Evolutionary conservation across 345 rosid genomes (phyloP), one percentile per base, ranked within the genome.

Genomic region (Sisymbrium altissimum): DNA sequence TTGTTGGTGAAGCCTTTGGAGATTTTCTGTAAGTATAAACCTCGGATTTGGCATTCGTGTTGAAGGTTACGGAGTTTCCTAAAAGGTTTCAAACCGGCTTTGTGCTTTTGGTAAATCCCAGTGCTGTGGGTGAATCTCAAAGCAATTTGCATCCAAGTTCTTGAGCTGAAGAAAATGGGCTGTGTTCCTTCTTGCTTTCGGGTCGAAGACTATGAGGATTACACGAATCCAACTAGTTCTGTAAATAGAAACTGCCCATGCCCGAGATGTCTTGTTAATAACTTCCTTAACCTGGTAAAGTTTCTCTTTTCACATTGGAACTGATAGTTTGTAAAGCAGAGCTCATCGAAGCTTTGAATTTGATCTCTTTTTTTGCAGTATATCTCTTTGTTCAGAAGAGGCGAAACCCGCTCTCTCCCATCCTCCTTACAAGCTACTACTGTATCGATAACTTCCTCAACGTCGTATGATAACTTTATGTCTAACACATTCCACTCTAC

Each of bases 131-230:
- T 52, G 45, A 62, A 39, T 5, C 17, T 46, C n/a, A 60, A 50
- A 57, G 60, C 58, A 21, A 44, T 57, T 72, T 75, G 66, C 66
- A 50, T 69, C 45, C 64, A 75, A 64, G 56, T 73, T 46, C 21
- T 21, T 17, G 56, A 44, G 62, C 39, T 52, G 35, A 70, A 38
- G 32, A 19, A 62, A 73, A 94, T 94, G 97, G 98, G 98, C 48
- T 64, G 95, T 76, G 88, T 85, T 78, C 86, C 96, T 78, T 88
- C 93, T 86, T 94, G 98, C 79, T 75, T 91, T 69, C 89, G 57
- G 30, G 78, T 68, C 3, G 89, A 83, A 21, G 95, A 88, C 59
- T 80, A 74, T 41, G 95, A 89, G 71, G 89, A 87, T 71, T 86
- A 90, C 78, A 70, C 84, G 76, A 85, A 88, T 77, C 86, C 95